These are phyloP conservation scores for Dryas integrifolia DNA, from an alignment of 331 rosid species.

Conservation along the genomic window DNA sequence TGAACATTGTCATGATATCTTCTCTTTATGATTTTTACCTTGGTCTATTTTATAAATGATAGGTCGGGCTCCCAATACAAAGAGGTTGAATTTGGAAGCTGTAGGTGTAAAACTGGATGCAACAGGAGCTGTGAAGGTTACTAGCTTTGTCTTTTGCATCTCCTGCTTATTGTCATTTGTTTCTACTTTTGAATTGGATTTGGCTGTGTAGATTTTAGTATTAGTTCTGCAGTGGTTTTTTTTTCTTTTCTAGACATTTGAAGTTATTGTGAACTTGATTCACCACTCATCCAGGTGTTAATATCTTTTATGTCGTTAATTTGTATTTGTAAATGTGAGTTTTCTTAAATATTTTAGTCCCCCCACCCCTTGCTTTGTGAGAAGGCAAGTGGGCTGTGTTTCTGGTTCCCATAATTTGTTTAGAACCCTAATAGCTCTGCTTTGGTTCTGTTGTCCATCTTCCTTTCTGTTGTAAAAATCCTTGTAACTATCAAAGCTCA, in stretches of 20 bases:
- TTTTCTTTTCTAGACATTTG: constrained; percentile 20
- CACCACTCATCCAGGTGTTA: neutral
- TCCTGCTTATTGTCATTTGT: constrained; percentile 20
- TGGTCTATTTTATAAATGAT: constrained; percentile 22
- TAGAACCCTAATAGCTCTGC: neutral
- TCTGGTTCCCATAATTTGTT: neutral
- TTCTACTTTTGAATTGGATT: constrained; percentile 4
- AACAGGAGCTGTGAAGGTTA: constrained; percentile 76
- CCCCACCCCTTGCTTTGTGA: neutral
- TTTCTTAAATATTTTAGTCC: neutral
- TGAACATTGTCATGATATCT: neutral
- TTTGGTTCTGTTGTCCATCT: neutral
- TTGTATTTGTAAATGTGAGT: neutral
- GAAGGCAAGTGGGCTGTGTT: neutral
- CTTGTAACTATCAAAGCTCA: neutral
- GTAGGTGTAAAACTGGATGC: constrained; percentile 73
- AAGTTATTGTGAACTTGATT: neutral
- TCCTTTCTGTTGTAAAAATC: neutral
- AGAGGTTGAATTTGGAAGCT: constrained; percentile 83
- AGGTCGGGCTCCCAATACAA: constrained; percentile 88
- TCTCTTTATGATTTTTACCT: neutral
- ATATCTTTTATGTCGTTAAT: neutral
- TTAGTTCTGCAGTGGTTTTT: constrained; percentile 10
- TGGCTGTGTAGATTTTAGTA: constrained; percentile 8
- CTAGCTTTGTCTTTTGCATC: constrained; percentile 16